Percentiles rank a stretch among this genome's conserved stretches.
phyloP scores from a whole-genome alignment of 2,329 filamentous ascomycete species.

The Trichoderma simmonsii region DNA sequence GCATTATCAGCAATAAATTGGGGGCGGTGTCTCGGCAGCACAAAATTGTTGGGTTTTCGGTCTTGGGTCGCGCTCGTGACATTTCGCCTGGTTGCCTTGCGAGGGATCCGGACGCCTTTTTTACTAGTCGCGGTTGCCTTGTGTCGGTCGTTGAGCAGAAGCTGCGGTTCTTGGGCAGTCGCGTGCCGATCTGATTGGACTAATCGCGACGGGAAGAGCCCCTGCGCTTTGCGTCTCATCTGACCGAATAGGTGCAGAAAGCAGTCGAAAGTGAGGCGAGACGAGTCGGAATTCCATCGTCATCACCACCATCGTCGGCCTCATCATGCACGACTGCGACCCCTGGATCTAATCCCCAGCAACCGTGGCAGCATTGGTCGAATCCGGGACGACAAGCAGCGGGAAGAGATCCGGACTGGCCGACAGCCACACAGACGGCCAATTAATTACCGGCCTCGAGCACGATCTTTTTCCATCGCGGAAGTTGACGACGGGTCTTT shows the following conservation, averaged over 20 bases:
- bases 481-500: not conserved
- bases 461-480: not conserved
- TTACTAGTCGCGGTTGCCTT: slow-evolving; percentile 1
- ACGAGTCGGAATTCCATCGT: not conserved
- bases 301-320: not conserved
- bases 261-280: not conserved
- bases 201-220: not conserved
- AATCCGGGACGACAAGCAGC: not conserved
- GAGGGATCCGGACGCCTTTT: not conserved
- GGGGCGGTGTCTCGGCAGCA: not conserved
- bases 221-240: not conserved
- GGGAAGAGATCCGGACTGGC: not conserved
- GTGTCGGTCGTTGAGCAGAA: not conserved
- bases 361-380: not conserved
- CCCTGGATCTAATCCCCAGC: not conserved
- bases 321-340: not conserved
- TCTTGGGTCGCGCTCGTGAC: slow-evolving; percentile 7
- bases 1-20: not conserved
- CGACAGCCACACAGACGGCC: not conserved
- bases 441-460: not conserved
- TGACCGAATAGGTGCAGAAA: slow-evolving; percentile 14
- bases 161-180: not conserved
- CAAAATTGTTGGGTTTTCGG: slow-evolving; percentile 12
- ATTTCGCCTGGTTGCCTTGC: not conserved
- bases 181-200: slow-evolving; percentile 15